phyloP scores from a whole-genome alignment of 2,329 filamentous ascomycete genomes.

The Cylindrodendrum hubeiense region DNA sequence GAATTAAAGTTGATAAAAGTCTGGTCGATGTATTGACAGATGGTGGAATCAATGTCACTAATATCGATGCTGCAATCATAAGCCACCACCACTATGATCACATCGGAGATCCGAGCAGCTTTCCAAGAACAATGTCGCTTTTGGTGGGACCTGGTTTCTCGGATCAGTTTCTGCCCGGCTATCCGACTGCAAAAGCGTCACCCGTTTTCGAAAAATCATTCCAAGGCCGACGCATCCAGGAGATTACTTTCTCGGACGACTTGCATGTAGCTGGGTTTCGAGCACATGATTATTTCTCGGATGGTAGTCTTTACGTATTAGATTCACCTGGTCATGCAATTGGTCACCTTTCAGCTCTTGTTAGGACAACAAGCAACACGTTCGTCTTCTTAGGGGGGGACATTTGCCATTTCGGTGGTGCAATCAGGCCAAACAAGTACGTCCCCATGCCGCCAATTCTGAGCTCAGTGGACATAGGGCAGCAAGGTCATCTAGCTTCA shows the following conservation, averaged over 20 bases:
- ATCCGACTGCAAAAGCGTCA: slow-evolving; percentile 1
- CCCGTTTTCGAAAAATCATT: slow-evolving; percentile 6
- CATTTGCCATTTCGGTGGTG: slow-evolving; percentile 55
- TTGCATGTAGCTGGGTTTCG: slow-evolving; percentile 44
- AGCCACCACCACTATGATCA: slow-evolving; percentile 27
- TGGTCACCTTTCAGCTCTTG: slow-evolving; percentile 45
- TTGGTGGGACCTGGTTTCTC: slow-evolving; percentile 23
- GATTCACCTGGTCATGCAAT: slow-evolving; percentile 38
- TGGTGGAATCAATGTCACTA: background rate
- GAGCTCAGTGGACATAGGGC: slow-evolving; percentile 3
- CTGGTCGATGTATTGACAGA: slow-evolving; percentile 11
- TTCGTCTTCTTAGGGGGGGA: slow-evolving; percentile 60
- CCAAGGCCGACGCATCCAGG: background rate
- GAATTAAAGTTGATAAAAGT: slow-evolving; percentile 15
- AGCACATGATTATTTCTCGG: slow-evolving; percentile 40
- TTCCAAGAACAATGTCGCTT: slow-evolving; percentile 16
- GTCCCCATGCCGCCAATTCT: slow-evolving; percentile 36
- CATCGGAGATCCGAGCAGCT: slow-evolving; percentile 16
- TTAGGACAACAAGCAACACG: slow-evolving; percentile 51
- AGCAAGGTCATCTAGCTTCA: background rate
- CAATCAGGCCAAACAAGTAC: slow-evolving; percentile 50
- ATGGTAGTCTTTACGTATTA: slow-evolving; percentile 41
- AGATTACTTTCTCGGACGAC: background rate
- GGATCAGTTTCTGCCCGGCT: slow-evolving; percentile 13
- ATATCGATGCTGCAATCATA: slow-evolving; percentile 17